A percentile compares a stretch with the other conserved stretches of the same genome.
Conservation (phyloP, 2,329 filamentous ascomycete species). For the Lachnellula suecica region DNA sequence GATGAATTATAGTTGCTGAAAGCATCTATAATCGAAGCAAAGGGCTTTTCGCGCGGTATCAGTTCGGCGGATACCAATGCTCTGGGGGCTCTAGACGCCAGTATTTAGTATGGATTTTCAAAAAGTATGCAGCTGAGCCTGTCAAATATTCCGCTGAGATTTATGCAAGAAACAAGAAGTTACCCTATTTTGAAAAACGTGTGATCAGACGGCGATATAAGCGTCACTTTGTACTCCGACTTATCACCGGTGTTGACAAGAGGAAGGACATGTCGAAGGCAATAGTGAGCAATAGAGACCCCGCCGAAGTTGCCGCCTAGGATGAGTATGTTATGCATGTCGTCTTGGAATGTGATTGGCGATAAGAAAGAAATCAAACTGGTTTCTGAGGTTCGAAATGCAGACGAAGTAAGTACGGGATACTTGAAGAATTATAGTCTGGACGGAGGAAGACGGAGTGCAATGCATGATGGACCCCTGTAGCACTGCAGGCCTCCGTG, state of each 20-base stretch:
- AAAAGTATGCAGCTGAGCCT: too few relatives aligned
- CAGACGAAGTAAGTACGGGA: too few relatives aligned
- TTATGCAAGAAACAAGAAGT: too few relatives aligned
- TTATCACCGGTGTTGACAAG: constrained; percentile 31
- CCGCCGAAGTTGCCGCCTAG: constrained; percentile 53
- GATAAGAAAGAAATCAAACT: too few relatives aligned
- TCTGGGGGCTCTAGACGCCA: constrained; percentile 48
- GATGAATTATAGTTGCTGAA: constrained; percentile 49
- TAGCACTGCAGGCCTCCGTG: too few relatives aligned
- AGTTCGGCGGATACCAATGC: constrained; percentile 47
- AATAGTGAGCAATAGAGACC: constrained; percentile 48
- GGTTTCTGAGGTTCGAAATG: neutral
- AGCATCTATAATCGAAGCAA: constrained; percentile 45
- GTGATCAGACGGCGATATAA: neutral
- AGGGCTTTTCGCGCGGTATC: constrained; percentile 45
- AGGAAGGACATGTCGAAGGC: constrained; percentile 50
- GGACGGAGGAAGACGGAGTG: too few relatives aligned
- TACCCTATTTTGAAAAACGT: constrained; percentile 1
- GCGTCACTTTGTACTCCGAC: neutral
- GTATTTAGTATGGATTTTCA: too few relatives aligned
- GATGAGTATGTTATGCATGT: constrained; percentile 40
- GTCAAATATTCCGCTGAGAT: too few relatives aligned
- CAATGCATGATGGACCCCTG: too few relatives aligned
- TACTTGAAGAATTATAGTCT: too few relatives aligned
- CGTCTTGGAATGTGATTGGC: neutral